Conservation (phyloP, 129 eudicot genomes). For the Escallonia herrerae region DNA sequence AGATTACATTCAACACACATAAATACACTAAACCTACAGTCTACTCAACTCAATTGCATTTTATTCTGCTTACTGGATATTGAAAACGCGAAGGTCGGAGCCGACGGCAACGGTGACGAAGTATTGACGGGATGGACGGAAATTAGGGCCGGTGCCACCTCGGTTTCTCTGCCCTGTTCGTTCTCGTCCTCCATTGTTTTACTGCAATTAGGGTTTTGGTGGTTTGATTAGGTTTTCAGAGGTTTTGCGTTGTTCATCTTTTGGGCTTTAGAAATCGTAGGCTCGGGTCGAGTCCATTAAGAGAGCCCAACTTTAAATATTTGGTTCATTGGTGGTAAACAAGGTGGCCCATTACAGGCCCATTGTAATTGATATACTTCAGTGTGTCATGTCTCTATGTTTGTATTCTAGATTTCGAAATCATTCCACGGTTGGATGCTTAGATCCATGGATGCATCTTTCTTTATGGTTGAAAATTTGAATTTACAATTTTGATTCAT, state of each 20-base stretch:
- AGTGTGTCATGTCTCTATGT: too few relatives aligned
- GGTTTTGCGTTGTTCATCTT: background rate
- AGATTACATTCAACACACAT: too few relatives aligned
- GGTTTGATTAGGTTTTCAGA: slow-evolving; percentile 13
- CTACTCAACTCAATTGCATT: too few relatives aligned
- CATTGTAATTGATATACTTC: background rate
- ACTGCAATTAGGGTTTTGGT: slow-evolving; percentile 34
- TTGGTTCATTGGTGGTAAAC: too few relatives aligned
- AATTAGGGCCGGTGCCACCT: slow-evolving; percentile 91
- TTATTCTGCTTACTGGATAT: slow-evolving; percentile 48
- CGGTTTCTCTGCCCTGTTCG: slow-evolving; percentile 55
- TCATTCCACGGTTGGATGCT: too few relatives aligned
- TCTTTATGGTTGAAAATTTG: too few relatives aligned
- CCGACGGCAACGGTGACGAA: slow-evolving; percentile 82
- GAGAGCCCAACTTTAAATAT: too few relatives aligned
- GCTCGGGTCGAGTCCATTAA: too few relatives aligned
- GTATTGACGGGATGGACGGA: slow-evolving; percentile 68
- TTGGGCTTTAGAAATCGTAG: background rate
- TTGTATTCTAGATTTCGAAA: too few relatives aligned
- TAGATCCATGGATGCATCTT: too few relatives aligned
- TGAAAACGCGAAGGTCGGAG: slow-evolving; percentile 72
- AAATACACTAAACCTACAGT: too few relatives aligned
- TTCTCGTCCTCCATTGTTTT: slow-evolving; percentile 53
- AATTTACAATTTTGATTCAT: too few relatives aligned
- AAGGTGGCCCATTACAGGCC: background rate